Conservation (phyloP, 495 filamentous ascomycete genomes). For the Neurospora tetrasperma region DNA sequence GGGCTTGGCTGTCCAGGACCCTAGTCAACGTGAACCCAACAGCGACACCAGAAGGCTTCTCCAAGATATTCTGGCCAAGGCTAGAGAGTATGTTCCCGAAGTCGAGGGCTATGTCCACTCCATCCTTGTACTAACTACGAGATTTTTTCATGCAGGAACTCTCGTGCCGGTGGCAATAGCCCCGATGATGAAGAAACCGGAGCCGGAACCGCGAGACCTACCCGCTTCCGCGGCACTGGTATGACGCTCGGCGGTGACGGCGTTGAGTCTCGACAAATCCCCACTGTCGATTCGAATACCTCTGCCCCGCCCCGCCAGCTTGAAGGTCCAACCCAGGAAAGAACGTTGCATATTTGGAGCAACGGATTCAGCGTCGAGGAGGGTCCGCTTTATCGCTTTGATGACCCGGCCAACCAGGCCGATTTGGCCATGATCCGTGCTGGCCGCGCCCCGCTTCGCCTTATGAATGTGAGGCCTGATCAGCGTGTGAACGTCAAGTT, state of each 20-base stretch:
- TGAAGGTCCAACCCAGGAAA: conserved; percentile 39
- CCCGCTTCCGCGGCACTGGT: conserved; percentile 67
- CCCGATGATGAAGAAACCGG: conserved; percentile 42
- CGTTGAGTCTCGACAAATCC: conserved; percentile 60
- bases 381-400: conserved; percentile 77
- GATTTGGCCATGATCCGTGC: conserved; percentile 76
- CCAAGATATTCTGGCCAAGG: conserved; percentile 72
- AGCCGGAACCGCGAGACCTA: conserved; percentile 37
- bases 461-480: conserved; percentile 77
- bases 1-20: conserved; percentile 88
- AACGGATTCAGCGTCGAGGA: conserved; percentile 96
- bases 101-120: neutral
- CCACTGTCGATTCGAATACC: conserved; percentile 46
- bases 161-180: conserved; percentile 35
- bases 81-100: conserved; percentile 50
- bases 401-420: conserved; percentile 75
- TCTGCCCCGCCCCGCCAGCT: conserved; percentile 22
- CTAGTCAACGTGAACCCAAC: conserved; percentile 31
- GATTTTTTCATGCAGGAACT: conserved; percentile 9
- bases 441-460: conserved; percentile 74
- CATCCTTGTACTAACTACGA: neutral
- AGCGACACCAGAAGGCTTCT: conserved; percentile 57
- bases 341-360: conserved; percentile 80
- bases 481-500: conserved; percentile 89
- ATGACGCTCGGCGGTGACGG: conserved; percentile 88